Evolutionary conservation across 225 moss, liverwort and hornwort genomes (phyloP), one percentile per base, ranked within the genome.

Genomic region (Anthoceros angustus): DNA sequence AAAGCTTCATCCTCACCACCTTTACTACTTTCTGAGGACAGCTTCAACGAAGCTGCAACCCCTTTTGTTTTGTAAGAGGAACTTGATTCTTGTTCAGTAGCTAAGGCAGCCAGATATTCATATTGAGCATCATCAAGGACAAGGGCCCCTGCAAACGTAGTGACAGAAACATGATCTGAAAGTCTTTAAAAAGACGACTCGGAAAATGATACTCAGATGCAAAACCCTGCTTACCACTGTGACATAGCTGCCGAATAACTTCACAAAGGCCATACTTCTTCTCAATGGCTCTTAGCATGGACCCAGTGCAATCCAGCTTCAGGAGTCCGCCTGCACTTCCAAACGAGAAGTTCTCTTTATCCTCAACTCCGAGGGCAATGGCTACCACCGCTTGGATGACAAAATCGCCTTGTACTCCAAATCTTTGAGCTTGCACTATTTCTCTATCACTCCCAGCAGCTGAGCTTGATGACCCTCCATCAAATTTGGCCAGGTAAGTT

Each of bases 101-200:
- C 68, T 71, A 98, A 72, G 41, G 88, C 88, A 75, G 77, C 79
- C 62, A 98, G 65, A 64, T 88, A 86, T 43, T 88, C 86, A 63
- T 82, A 80, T 71, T 98, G 95, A 62, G 80, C 86, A 67, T 87
- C 88, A 77, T 88, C 88, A 71, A 98, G 75, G 45, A 80, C 45
- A 38, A 95, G 40, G 24, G 70, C 72, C 73, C 86, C 89, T 89
- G 80, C 66, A 82, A 50, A 61, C 12, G 10, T 12, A n/a, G 25
- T 25, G 8, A 16, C 21, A 41, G 66, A 42, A 25, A 7, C 20
- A 18, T 42, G 5, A 64, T 0, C 64, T 15, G 15, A 41, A 23
- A 55, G 18, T 9, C 55, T 5, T 7, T 7, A 8, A 55, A 55
- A 55, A 55, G n/a, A 55, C 14, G 55, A 55, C 14, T 55, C 18